phyloP scores from a whole-genome alignment of 306 rosid genomes.

The Prunus dulcis region DNA sequence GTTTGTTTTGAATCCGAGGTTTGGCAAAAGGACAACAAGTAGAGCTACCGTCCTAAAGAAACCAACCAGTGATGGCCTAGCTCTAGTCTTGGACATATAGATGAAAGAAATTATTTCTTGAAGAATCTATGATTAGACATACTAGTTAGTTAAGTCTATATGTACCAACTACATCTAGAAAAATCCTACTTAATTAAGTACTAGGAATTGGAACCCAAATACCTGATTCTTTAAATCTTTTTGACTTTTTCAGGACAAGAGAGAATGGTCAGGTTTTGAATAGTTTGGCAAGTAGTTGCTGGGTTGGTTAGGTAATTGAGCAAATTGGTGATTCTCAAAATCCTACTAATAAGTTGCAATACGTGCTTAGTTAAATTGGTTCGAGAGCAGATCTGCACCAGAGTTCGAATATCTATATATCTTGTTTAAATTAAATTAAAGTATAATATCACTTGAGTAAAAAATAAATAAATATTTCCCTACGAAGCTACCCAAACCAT shows the following conservation, averaged over 20 bases:
- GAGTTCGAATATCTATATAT: accelerated
- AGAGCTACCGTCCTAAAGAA: no score
- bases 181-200: neutral
- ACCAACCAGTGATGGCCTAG: no score
- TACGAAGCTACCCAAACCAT: no score
- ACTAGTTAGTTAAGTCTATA: neutral
- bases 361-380: no score
- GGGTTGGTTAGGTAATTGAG: neutral
- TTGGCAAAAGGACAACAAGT: no score
- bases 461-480: no score
- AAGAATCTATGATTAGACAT: neutral
- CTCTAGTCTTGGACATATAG: no score
- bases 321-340: neutral
- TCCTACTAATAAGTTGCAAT: neutral
- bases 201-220: neutral
- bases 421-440: no score
- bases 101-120: no score
- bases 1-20: no score
- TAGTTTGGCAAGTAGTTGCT: neutral
- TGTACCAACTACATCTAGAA: neutral
- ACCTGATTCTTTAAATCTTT: neutral
- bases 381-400: no score
- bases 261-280: neutral
- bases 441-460: no score
- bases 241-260: neutral